Percentiles rank a stretch among this genome's conserved stretches.
phyloP scores from a whole-genome alignment of 768 basidiomycete species.

The Kwoniella sp. region DNA sequence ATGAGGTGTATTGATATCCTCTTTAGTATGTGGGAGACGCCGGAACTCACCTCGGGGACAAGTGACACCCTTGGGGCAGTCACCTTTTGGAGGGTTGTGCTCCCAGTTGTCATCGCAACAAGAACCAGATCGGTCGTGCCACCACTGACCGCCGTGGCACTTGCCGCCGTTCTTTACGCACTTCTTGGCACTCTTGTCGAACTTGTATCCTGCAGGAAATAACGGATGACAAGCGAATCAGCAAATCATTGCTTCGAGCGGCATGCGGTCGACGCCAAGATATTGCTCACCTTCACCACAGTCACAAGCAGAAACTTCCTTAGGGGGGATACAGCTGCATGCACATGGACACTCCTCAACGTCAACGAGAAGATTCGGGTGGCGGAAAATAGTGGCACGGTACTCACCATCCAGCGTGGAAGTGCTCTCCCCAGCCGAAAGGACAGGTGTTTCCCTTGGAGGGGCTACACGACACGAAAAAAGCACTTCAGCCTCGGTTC shows the following conservation, averaged over 20 bases:
- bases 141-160: conserved; percentile 37
- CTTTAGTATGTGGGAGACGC: background rate
- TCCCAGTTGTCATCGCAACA: conserved; percentile 35
- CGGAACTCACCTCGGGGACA: conserved; percentile 36
- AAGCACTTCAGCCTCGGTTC: background rate
- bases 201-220: conserved; percentile 36
- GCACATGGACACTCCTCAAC: too few relatives aligned
- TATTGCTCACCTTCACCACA: conserved; percentile 48
- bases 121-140: conserved; percentile 30
- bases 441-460: conserved; percentile 17
- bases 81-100: conserved; percentile 25
- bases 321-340: conserved; percentile 20
- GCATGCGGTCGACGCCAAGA: too few relatives aligned
- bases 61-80: conserved; percentile 29
- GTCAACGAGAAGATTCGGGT: too few relatives aligned
- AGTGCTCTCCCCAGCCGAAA: conserved; percentile 20
- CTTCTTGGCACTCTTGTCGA: conserved; percentile 26
- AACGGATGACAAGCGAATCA: background rate
- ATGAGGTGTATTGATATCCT: too few relatives aligned
- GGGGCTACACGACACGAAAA: conserved; percentile 3
- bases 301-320: conserved; percentile 34
- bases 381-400: background rate
- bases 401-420: conserved; percentile 17
- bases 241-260: background rate
- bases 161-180: conserved; percentile 16